Evolutionary conservation across 106 monocot genomes (phyloP).

Genomic region (Acanthochlamys bracteata): DNA sequence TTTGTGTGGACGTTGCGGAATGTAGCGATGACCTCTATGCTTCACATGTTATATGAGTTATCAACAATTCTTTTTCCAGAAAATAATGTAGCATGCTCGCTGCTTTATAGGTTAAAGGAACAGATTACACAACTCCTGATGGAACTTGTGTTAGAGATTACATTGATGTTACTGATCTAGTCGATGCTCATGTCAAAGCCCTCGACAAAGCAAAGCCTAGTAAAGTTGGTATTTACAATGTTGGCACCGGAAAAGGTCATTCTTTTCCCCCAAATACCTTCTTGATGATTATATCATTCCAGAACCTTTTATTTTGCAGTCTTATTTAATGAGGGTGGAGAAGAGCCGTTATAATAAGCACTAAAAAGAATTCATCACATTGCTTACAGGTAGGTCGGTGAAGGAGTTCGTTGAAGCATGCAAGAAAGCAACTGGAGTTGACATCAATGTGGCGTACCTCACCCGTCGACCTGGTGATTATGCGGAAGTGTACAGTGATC

Average conservation of each 20-base stretch:
- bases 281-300: too few species aligned
- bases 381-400: conserved; percentile 13
- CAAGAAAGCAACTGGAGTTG: conserved; percentile 14
- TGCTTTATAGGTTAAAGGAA: conserved; percentile 12
- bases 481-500: conserved; percentile 14
- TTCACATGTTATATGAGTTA: too few species aligned
- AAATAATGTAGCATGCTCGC: too few species aligned
- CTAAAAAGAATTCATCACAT: neutral
- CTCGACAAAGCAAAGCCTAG: conserved; percentile 7
- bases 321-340: neutral
- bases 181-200: conserved; percentile 16
- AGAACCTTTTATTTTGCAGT: neutral
- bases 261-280: too few species aligned
- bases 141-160: conserved; percentile 17
- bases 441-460: conserved; percentile 13
- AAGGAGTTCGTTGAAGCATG: conserved; percentile 20
- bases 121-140: conserved; percentile 9
- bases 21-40: too few species aligned
- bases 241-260: conserved; percentile 17
- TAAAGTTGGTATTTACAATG: conserved; percentile 15
- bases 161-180: conserved; percentile 14
- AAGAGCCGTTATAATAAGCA: neutral
- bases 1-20: neutral
- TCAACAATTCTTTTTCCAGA: too few species aligned
- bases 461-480: conserved; percentile 12